Evolutionary conservation across 2,329 filamentous ascomycete genomes (phyloP).

Genomic region (Boeremia exigua): DNA sequence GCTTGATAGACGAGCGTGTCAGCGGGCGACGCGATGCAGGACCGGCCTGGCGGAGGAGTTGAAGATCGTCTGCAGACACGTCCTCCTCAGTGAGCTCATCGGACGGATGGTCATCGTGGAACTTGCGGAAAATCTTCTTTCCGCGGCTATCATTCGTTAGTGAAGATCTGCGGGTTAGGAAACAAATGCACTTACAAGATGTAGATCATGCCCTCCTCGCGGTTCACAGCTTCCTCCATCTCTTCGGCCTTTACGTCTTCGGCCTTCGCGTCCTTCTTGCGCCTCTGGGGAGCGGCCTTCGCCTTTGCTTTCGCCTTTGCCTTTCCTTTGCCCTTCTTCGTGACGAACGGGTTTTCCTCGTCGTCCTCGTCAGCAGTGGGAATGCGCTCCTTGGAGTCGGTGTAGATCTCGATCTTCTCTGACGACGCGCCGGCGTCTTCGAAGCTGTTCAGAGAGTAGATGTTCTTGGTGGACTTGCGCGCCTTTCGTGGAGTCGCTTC

Average conservation of each 20-base stretch:
- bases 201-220: conserved; percentile 76
- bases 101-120: conserved; percentile 51
- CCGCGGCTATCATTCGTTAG: conserved; percentile 60
- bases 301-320: conserved; percentile 35
- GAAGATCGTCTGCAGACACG: conserved; percentile 49
- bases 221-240: conserved; percentile 67
- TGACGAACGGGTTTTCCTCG: conserved; percentile 75
- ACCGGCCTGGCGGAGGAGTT: conserved; percentile 47
- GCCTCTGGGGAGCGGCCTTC: conserved; percentile 54
- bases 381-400: conserved; percentile 77
- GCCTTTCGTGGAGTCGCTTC: conserved; percentile 66
- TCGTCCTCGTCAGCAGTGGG: conserved; percentile 68
- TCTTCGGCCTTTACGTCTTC: conserved; percentile 63
- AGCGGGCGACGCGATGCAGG: conserved; percentile 55
- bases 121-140: conserved; percentile 78
- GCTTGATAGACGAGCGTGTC: conserved; percentile 73
- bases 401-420: conserved; percentile 73
- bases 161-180: background rate
- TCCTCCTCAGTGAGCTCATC: conserved; percentile 43
- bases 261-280: conserved; percentile 62
- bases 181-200: conserved; percentile 71
- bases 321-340: conserved; percentile 53
- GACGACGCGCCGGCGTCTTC: conserved; percentile 59
- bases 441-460: conserved; percentile 47
- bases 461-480: conserved; percentile 63